Percentiles rank a stretch among this genome's conserved stretches.
These are phyloP conservation scores for Pichia sp. DNA, from an alignment of 1,139 yeast genomes.

Conservation along the genomic window DNA sequence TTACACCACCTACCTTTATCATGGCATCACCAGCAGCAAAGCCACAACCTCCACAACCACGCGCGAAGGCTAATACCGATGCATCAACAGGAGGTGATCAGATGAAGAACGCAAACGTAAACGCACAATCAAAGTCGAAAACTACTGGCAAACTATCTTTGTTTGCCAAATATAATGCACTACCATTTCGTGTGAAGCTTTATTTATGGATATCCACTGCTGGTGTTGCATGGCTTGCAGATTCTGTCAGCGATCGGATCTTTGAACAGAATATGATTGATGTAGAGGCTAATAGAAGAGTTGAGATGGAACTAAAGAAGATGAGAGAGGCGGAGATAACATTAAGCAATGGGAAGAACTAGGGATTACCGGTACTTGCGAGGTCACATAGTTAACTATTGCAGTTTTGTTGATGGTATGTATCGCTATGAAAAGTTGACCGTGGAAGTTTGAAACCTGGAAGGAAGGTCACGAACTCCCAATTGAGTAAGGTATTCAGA, in stretches of 20 bases:
- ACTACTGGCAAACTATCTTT: slow-evolving; percentile 9
- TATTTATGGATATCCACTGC: slow-evolving; percentile 26
- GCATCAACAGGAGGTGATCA: too few species aligned
- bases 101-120: too few species aligned
- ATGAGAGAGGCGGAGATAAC: slow-evolving; percentile 5
- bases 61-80: not conserved
- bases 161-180: slow-evolving; percentile 16
- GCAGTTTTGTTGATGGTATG: too few species aligned
- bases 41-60: slow-evolving; percentile 9
- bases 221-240: slow-evolving; percentile 24
- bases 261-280: slow-evolving; percentile 26
- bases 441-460: too few species aligned
- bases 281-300: slow-evolving; percentile 25
- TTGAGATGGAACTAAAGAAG: slow-evolving; percentile 20
- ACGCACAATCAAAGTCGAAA: not conserved
- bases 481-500: too few species aligned
- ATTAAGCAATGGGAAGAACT: not conserved
- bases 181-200: slow-evolving; percentile 24
- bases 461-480: too few species aligned
- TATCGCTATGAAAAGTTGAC: too few species aligned
- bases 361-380: too few species aligned
- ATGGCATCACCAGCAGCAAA: slow-evolving; percentile 2
- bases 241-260: slow-evolving; percentile 21
- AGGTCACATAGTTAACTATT: too few species aligned
- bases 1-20: too few species aligned